These are phyloP conservation scores for Quillaja saponaria DNA, from an alignment of 306 rosid species.

Conservation along the genomic window DNA sequence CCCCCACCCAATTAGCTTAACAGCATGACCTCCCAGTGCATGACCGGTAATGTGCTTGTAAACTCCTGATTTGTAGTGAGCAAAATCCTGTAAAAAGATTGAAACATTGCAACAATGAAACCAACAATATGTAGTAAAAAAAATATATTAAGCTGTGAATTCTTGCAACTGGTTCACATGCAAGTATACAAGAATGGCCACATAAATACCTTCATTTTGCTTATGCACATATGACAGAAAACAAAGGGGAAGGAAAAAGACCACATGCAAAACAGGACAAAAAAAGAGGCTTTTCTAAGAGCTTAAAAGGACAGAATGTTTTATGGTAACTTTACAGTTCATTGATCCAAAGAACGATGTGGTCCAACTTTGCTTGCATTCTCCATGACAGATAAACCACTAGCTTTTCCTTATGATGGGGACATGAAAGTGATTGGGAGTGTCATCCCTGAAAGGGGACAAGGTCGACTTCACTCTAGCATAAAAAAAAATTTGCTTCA, in stretches of 20 bases:
- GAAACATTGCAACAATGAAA: conserved; percentile 13
- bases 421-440: background rate
- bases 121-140: background rate
- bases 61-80: conserved; percentile 96
- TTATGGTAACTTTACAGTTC: no score
- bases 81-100: conserved; percentile 72
- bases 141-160: background rate
- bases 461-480: no score
- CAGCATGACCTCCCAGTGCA: conserved; percentile 89
- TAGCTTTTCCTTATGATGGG: background rate
- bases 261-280: conserved; percentile 2
- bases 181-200: conserved; percentile 3
- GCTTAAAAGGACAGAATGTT: conserved; percentile 8
- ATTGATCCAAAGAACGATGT: no score
- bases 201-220: conserved; percentile 3
- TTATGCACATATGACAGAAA: conserved; percentile 8
- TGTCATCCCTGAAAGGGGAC: no score
- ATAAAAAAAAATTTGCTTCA: conserved; percentile 18
- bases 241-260: conserved; percentile 6
- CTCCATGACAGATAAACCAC: background rate
- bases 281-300: background rate
- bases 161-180: conserved; percentile 4
- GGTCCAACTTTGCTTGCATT: no score
- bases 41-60: conserved; percentile 81
- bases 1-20: conserved; percentile 97